phyloP scores from a whole-genome alignment of 2,329 filamentous ascomycete species.

The Epichloe amarillans region DNA sequence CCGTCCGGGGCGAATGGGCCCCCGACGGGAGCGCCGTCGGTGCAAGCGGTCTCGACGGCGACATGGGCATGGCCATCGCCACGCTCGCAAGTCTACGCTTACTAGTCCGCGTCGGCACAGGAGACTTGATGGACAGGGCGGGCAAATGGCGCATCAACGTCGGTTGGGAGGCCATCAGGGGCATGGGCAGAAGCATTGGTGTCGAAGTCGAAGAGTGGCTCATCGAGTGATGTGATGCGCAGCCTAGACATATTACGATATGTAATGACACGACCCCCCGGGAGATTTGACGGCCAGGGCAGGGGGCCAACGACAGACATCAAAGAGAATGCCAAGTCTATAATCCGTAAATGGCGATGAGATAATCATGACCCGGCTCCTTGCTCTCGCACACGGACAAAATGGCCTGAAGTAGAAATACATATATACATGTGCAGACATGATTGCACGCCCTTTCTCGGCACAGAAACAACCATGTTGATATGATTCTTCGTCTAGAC shows the following conservation, averaged over 20 bases:
- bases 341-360: too few species aligned
- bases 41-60: constrained; percentile 31
- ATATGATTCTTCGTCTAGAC: not conserved
- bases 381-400: too few species aligned
- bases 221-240: constrained; percentile 36
- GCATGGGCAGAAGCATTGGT: constrained; percentile 57
- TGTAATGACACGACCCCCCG: too few species aligned
- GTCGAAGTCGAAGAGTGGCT: constrained; percentile 72
- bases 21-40: constrained; percentile 14
- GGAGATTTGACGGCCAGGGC: too few species aligned
- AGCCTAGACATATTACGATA: too few species aligned
- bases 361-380: too few species aligned
- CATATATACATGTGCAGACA: not conserved
- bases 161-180: constrained; percentile 62
- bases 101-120: constrained; percentile 48
- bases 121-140: constrained; percentile 54
- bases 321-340: too few species aligned
- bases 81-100: constrained; percentile 60
- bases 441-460: not conserved
- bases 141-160: constrained; percentile 69
- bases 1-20: constrained; percentile 46
- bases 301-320: too few species aligned
- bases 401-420: not conserved
- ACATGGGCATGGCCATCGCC: constrained; percentile 52
- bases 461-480: not conserved